Percentiles rank a stretch among this genome's conserved stretches.
These are phyloP conservation scores for Macrophomina tecta DNA, from an alignment of 2,329 filamentous ascomycete species.

Conservation along the genomic window DNA sequence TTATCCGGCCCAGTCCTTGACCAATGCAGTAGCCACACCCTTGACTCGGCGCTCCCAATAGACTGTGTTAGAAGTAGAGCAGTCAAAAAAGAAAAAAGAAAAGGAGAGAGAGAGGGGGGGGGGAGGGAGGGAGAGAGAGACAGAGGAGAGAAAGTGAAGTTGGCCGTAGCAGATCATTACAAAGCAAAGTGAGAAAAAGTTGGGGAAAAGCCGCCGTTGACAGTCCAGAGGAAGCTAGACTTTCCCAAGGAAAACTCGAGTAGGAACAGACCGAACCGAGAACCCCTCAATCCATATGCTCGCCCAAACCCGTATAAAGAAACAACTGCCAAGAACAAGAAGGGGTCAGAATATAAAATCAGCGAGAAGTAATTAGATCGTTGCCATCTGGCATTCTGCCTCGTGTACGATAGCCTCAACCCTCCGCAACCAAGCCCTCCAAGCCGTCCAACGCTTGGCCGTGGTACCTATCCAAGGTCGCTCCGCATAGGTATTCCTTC, in stretches of 20 bases:
- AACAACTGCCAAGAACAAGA: not conserved
- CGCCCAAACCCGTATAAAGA: no score
- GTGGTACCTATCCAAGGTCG: not conserved
- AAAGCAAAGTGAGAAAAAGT: no score
- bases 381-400: not conserved
- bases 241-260: no score
- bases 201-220: no score
- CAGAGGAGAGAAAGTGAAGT: not conserved
- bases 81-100: not conserved
- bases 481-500: not conserved
- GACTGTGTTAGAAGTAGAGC: not conserved
- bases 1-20: no score
- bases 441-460: not conserved
- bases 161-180: not conserved
- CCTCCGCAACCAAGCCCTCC: conserved; percentile 2
- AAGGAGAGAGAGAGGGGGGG: not conserved
- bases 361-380: not conserved
- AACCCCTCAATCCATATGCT: no score
- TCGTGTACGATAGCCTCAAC: not conserved
- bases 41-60: not conserved
- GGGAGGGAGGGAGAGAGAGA: not conserved
- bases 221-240: no score
- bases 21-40: no score
- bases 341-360: no score
- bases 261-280: no score